Conservation (phyloP, 2,329 filamentous ascomycete genomes). For the Colletotrichum higginsianum region DNA sequence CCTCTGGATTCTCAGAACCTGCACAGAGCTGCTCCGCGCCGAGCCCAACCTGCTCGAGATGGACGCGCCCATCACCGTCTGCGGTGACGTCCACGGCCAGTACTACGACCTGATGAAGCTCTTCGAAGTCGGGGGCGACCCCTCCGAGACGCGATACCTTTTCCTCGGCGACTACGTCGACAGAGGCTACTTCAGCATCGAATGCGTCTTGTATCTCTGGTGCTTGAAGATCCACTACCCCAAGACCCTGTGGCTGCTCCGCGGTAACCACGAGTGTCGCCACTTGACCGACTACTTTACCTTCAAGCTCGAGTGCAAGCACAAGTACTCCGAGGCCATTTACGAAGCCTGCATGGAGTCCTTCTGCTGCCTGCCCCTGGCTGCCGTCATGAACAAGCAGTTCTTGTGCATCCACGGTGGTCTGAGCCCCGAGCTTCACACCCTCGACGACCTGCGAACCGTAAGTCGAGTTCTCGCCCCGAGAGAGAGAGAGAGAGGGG, state of each 20-base stretch:
- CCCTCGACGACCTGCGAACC: slow-evolving; percentile 91
- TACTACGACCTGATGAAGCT: slow-evolving; percentile 99
- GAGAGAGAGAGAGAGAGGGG: no score
- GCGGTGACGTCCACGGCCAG: slow-evolving; percentile 97
- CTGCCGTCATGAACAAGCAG: slow-evolving; percentile 99
- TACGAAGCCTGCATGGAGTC: slow-evolving; percentile 99
- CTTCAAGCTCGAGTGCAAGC: slow-evolving; percentile 99
- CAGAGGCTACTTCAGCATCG: slow-evolving; percentile 98
- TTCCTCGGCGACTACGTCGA: slow-evolving; percentile 99
- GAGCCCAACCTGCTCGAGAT: slow-evolving; percentile 98
- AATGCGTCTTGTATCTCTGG: slow-evolving; percentile 99
- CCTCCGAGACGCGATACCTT: slow-evolving; percentile 94
- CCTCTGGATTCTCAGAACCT: slow-evolving; percentile 91
- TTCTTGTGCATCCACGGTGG: slow-evolving; percentile 99
- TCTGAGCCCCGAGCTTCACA: slow-evolving; percentile 95
- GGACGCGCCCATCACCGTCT: slow-evolving; percentile 99
- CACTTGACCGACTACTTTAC: slow-evolving; percentile 99
- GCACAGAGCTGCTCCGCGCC: slow-evolving; percentile 86
- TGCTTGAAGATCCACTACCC: slow-evolving; percentile 99
- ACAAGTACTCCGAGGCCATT: slow-evolving; percentile 97
- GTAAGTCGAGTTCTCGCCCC: slow-evolving; percentile 61
- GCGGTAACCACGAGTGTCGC: slow-evolving; percentile 98
- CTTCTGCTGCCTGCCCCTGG: slow-evolving; percentile 93
- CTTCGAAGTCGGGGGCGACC: slow-evolving; percentile 97
- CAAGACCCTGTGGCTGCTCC: slow-evolving; percentile 95